A percentile compares a stretch with the other conserved stretches of the same genome.
Evolutionary conservation across 805 yeast species (phyloP).

Genomic region (Cyberlindnera samutprakarnensis): DNA sequence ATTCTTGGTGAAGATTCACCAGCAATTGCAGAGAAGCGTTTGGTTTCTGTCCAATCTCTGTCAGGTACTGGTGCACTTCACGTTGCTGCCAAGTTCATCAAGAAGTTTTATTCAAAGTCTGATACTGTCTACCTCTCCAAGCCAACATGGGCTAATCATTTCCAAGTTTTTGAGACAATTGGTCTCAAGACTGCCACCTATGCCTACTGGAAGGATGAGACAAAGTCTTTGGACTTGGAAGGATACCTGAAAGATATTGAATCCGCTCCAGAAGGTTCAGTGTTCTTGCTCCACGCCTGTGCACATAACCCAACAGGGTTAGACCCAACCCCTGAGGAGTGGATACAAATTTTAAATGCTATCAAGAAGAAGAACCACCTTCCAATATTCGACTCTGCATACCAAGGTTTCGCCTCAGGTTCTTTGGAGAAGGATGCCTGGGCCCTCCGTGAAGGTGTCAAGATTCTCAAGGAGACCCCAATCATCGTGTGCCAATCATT

Average conservation of each 20-base stretch:
- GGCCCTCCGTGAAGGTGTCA: constrained; percentile 58
- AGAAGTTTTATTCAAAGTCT: constrained; percentile 28
- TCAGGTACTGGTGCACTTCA: constrained; percentile 93
- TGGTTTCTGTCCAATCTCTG: constrained; percentile 65
- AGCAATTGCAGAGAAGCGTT: constrained; percentile 38
- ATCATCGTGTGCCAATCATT: constrained; percentile 86
- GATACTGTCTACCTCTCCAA: constrained; percentile 59
- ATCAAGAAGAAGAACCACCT: constrained; percentile 58
- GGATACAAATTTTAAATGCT: constrained; percentile 63
- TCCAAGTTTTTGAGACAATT: constrained; percentile 64
- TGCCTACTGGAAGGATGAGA: constrained; percentile 77
- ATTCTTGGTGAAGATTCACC: constrained; percentile 57
- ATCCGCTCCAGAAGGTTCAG: constrained; percentile 65
- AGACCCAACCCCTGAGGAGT: constrained; percentile 80
- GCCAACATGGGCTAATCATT: constrained; percentile 99
- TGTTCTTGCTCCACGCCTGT: constrained; percentile 85
- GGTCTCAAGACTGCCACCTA: constrained; percentile 65
- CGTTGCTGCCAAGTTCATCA: constrained; percentile 55
- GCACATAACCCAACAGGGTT: constrained; percentile 98
- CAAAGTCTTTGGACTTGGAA: constrained; percentile 62
- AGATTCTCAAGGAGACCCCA: constrained; percentile 39
- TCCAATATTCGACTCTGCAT: constrained; percentile 87
- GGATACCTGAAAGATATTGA: constrained; percentile 61
- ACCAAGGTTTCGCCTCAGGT: constrained; percentile 96
- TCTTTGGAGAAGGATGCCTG: constrained; percentile 75